Evolutionary conservation across 495 filamentous ascomycete genomes (phyloP).

Genomic region (Entonaema liquescens): DNA sequence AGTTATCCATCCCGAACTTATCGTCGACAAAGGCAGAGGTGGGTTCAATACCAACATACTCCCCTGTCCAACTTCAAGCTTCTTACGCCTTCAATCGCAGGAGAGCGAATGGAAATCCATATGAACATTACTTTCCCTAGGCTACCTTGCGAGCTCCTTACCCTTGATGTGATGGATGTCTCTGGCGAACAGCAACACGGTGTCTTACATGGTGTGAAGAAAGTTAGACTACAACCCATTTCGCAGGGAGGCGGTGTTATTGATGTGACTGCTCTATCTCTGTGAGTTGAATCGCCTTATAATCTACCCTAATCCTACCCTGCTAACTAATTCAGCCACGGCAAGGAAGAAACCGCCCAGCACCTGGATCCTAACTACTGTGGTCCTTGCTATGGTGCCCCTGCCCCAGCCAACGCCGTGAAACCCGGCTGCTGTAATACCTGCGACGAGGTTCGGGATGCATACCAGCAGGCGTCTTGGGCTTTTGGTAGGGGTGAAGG

Average conservation of each 20-base stretch:
- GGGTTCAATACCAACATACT: constrained; percentile 41
- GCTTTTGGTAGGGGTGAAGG: constrained; percentile 90
- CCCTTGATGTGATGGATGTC: constrained; percentile 98
- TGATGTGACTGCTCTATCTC: constrained; percentile 73
- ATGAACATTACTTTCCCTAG: constrained; percentile 97
- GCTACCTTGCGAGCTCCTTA: constrained; percentile 92
- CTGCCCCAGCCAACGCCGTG: constrained; percentile 69
- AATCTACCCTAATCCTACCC: neutral
- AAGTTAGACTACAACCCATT: constrained; percentile 77
- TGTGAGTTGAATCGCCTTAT: constrained; percentile 61
- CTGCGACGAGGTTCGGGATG: constrained; percentile 94
- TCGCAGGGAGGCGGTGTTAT: constrained; percentile 82
- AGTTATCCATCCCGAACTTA: constrained; percentile 86
- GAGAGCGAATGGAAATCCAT: constrained; percentile 98
- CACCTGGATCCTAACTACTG: constrained; percentile 95
- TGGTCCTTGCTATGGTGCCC: constrained; percentile 90
- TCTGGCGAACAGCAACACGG: constrained; percentile 95
- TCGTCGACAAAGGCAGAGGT: constrained; percentile 97
- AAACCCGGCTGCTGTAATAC: constrained; percentile 94
- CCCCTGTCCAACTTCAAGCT: constrained; percentile 24
- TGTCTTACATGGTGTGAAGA: constrained; percentile 88
- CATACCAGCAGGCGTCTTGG: constrained; percentile 89
- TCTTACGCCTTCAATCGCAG: constrained; percentile 52
- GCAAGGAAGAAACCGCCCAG: constrained; percentile 68
- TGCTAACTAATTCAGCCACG: constrained; percentile 56